Evolutionary conservation across 192 early-diverging fungal species (phyloP), one percentile per base, ranked within the genome.

Genomic region (Podila epigama): DNA sequence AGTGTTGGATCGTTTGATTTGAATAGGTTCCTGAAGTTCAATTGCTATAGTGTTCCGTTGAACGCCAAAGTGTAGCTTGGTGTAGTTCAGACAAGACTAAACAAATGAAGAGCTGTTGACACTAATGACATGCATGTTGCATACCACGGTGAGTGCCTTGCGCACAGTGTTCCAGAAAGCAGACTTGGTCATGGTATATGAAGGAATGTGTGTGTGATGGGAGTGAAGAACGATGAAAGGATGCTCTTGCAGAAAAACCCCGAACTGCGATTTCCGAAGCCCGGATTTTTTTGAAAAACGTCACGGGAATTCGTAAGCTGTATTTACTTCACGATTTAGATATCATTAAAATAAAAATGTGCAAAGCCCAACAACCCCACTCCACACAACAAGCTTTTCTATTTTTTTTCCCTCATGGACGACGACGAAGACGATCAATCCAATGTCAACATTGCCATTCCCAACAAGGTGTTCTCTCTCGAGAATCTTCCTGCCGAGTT

Each of bases 401-500:
- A 48, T 22, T 48, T 22, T 48, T 18, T 22, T n/a, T 57, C 32
- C 9, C 60, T 63, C 53, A 52, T 50, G 16, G 69, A 58, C 22
- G 41, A 51, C 55, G 25, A 39, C 35, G 31, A n/a, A 11, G 22
- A 34, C 16, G 28, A 29, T 4, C 27, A 35, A 20, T 16, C 15
- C 22, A 37, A 61, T 12, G 29, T 22, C 27, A 27, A 25, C 20
- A 39, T 12, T 2, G 36, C 18, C 31, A 29, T 12, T 0, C 6
- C 52, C 13, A 20, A 28, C n/a, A 71, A 42, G 29, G 52, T 31
- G 18, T 77, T 77, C 57, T 77, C 73, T 16, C 66, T 77, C 50
- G 66, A 77, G 16, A 77, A 68, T 34, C 80, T 94, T 18, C 90
- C 93, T 18, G n/a, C 62, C 0, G 68, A 84, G 25, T 96, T 93